phyloP scores from a whole-genome alignment of 2,329 filamentous ascomycete genomes.

The Aspergillus sp. region DNA sequence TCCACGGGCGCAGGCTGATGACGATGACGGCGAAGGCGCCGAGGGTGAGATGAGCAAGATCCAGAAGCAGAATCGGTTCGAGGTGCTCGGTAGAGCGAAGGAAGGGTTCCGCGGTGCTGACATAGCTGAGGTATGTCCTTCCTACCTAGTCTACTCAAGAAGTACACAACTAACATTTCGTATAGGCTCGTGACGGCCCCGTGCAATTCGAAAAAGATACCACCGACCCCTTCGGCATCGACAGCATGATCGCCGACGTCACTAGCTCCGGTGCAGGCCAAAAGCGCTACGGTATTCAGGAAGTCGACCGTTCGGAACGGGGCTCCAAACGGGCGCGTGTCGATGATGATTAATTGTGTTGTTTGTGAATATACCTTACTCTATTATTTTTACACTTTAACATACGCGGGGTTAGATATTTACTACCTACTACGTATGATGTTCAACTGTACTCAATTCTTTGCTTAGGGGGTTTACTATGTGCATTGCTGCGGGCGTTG shows the following conservation, averaged over 20 bases:
- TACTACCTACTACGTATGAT: constrained; percentile 2
- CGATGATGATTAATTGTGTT: constrained; percentile 62
- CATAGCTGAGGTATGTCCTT: constrained; percentile 69
- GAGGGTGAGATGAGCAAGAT: constrained; percentile 86
- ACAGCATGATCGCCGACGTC: constrained; percentile 85
- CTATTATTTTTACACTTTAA: too few species aligned
- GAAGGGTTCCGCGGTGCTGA: constrained; percentile 83
- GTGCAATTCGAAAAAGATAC: constrained; percentile 94
- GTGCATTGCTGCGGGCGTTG: neutral
- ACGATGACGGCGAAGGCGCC: constrained; percentile 76
- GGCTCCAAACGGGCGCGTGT: constrained; percentile 71
- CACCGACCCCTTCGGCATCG: constrained; percentile 88
- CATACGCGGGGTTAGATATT: neutral
- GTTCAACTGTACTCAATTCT: constrained; percentile 8
- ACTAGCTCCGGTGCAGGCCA: constrained; percentile 53
- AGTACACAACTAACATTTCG: neutral
- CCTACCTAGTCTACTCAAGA: neutral
- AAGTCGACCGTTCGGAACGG: constrained; percentile 38
- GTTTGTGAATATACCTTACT: neutral
- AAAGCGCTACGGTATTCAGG: constrained; percentile 49
- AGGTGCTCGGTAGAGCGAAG: constrained; percentile 78
- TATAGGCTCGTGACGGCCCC: constrained; percentile 76
- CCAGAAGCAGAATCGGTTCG: constrained; percentile 81
- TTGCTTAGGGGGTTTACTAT: neutral
- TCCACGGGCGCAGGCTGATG: constrained; percentile 69